Evolutionary conservation across 768 basidiomycete species (phyloP).

Genomic region (Pleurotus tuoliensis): DNA sequence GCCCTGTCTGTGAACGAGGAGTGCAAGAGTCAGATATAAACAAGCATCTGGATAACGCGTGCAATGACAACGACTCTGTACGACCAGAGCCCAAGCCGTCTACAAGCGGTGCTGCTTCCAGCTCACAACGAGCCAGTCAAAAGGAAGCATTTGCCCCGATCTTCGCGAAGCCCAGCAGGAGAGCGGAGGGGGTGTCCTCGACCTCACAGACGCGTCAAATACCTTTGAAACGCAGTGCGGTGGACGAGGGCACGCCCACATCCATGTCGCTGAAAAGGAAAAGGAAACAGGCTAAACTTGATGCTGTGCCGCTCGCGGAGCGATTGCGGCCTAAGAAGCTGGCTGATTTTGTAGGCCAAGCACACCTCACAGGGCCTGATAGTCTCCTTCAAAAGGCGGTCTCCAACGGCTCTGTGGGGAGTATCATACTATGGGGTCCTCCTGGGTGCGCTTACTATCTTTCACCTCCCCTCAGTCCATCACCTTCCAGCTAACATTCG

Average conservation of each 20-base stretch:
- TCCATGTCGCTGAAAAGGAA: not conserved
- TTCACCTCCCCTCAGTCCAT: not conserved
- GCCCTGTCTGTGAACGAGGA: slow-evolving; percentile 2
- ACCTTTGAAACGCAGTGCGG: not conserved
- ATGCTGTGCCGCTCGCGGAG: slow-evolving; percentile 64
- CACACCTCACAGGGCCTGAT: slow-evolving; percentile 53
- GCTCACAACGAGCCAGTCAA: not conserved
- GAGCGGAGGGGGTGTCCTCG: not conserved
- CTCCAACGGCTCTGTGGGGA: slow-evolving; percentile 48
- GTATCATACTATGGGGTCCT: slow-evolving; percentile 72
- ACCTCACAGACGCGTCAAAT: not conserved
- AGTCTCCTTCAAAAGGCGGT: slow-evolving; percentile 53
- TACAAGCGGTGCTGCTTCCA: not conserved
- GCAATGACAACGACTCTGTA: not conserved
- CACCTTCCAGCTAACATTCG: not conserved
- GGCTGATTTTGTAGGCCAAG: slow-evolving; percentile 71
- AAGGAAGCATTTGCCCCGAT: not conserved
- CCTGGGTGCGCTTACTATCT: slow-evolving; percentile 43
- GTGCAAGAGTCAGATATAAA: not conserved
- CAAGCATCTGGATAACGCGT: not conserved
- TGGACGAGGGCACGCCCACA: not conserved
- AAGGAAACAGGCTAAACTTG: slow-evolving; percentile 12
- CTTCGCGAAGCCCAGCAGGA: not conserved
- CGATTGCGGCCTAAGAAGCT: slow-evolving; percentile 61
- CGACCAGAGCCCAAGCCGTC: not conserved